These are phyloP conservation scores for Citrus unshiu DNA, from an alignment of 345 rosid species.

Conservation along the genomic window DNA sequence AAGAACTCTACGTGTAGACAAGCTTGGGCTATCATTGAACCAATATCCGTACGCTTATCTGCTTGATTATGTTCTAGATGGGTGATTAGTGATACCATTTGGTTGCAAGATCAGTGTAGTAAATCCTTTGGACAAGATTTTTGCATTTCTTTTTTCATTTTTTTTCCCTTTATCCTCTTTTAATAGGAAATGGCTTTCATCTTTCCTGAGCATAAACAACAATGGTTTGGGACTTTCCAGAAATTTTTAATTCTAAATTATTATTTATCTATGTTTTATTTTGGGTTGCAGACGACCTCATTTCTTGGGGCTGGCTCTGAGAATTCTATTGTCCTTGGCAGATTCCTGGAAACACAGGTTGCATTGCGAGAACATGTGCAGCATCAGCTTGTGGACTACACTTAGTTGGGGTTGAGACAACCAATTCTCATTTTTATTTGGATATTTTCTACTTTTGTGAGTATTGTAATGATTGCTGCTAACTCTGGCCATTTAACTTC, in stretches of 20 bases:
- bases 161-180: background rate
- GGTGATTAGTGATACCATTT: background rate
- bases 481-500: constrained; percentile 1
- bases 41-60: background rate
- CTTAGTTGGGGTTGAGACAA: constrained; percentile 60
- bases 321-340: constrained; percentile 42
- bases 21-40: background rate
- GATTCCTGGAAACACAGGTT: constrained; percentile 97
- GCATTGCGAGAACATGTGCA: constrained; percentile 98
- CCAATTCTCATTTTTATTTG: background rate
- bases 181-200: background rate
- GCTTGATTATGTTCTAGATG: background rate
- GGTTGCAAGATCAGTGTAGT: background rate
- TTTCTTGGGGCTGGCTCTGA: constrained; percentile 24
- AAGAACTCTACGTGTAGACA: background rate
- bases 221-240: background rate
- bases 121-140: background rate
- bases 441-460: background rate
- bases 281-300: constrained; percentile 32
- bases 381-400: constrained; percentile 86
- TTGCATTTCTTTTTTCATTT: background rate
- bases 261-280: background rate
- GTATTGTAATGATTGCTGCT: background rate
- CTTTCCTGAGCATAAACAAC: background rate
- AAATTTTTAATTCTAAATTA: background rate